phyloP scores from a whole-genome alignment of 345 rosid species.

The Euphorbia lathyris region DNA sequence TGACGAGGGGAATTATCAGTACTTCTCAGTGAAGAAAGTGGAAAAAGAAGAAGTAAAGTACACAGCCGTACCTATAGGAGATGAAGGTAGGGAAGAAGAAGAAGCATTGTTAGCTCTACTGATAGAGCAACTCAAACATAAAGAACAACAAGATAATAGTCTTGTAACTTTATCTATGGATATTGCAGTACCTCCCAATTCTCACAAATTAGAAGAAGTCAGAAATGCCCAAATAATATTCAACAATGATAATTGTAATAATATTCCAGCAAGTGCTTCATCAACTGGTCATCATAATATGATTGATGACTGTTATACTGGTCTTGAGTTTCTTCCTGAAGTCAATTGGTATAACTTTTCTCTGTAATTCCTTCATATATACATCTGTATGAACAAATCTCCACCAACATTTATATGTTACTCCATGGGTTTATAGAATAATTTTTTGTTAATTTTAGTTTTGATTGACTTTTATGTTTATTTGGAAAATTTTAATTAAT shows the following conservation, averaged over 20 bases:
- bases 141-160: slow-evolving; percentile 29
- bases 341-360: slow-evolving; percentile 28
- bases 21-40: slow-evolving; percentile 44
- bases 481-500: no score
- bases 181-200: no score
- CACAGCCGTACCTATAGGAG: background rate
- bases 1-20: slow-evolving; percentile 37
- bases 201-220: no score
- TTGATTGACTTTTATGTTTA: no score
- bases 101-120: slow-evolving; percentile 47
- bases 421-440: no score
- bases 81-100: slow-evolving; percentile 47
- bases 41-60: background rate
- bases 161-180: slow-evolving; percentile 18
- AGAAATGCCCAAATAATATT: no score
- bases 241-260: background rate
- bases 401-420: no score
- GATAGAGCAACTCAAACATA: slow-evolving; percentile 43
- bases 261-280: background rate
- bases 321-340: slow-evolving; percentile 31
- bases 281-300: slow-evolving; percentile 2
- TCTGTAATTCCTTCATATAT: background rate
- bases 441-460: no score
- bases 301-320: slow-evolving; percentile 36
- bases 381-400: no score